Evolutionary conservation across 73 alveolate genomes (phyloP).

Genomic region (Effrenium voratum): DNA sequence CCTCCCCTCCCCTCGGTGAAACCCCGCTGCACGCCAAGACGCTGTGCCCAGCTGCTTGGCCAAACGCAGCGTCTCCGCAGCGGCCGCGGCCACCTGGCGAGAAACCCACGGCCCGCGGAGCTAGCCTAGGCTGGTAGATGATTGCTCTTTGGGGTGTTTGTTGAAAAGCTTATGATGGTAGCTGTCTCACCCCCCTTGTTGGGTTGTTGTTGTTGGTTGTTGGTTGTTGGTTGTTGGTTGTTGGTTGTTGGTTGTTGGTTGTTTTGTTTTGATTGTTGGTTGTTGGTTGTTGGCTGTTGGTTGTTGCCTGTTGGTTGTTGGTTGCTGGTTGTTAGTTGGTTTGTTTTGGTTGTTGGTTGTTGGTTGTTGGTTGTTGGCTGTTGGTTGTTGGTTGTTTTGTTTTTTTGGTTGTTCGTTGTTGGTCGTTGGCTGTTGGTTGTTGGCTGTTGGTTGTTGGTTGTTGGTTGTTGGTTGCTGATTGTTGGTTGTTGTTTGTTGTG

Average conservation of each 20-base stretch:
- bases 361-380: background rate
- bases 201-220: conserved; percentile 28
- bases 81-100: conserved; percentile 75
- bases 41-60: conserved; percentile 82
- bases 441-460: background rate
- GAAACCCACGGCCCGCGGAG: background rate
- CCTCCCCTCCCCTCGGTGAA: no score
- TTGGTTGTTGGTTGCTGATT: background rate
- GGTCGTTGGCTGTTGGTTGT: background rate
- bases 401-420: background rate
- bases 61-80: conserved; percentile 80
- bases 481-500: background rate
- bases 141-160: background rate
- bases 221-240: background rate
- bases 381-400: background rate
- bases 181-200: background rate
- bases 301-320: background rate
- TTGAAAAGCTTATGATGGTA: background rate
- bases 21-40: no score
- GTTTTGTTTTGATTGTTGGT: no score
- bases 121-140: background rate
- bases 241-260: background rate
- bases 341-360: background rate
- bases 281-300: background rate
- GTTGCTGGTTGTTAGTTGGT: background rate